Base-by-base conservation (phyloP, 805 yeast species). In the Jamesozyma jinghongensis region DNA sequence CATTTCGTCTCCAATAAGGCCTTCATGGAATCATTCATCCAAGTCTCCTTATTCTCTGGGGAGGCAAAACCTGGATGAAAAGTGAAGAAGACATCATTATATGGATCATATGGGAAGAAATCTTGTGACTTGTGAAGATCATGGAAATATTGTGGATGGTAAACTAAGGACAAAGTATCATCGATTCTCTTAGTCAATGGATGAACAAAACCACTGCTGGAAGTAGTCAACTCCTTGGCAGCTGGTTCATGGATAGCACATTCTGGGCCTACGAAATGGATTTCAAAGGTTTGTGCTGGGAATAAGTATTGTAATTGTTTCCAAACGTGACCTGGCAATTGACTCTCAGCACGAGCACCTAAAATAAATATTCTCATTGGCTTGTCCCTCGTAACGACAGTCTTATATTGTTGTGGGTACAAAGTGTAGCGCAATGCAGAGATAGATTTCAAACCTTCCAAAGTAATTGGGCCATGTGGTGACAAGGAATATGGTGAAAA, bases 91-190 rank as follows among this genome's bases (percentile, higher is more conserved):
- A 79, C 77, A 60, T 92, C 99, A 59, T 86, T 73, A 63, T 92
- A 92, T 34, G 99, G 98, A 62, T 92, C 98, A 62, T 88, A 92
- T 6, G 99, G 99, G 79, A 87, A 86, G 62, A 92, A 85, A 66
- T 90, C 97, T 54, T 87, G 94, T 32, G 86, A 80, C 53, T 87
- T 87, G 63, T 92, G 95, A 46, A 85, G 70, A 33, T 83, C 92
- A 58, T 87, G 87, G 77, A 92, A 92, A 63, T 82, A 88, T 54
- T 85, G 83, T 1, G 97, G 85, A 64, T 90, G 95, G 65, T 83
- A 82, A 43, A 82, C 75, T 51, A 88, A 71, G n/a, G 84, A 69
- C 54, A 92, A 61, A 40, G 80, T 77, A 38, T 77, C 81, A 62
- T 85, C 95, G 35, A 82, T 66, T 56, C 90, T 76, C 52, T 78